These are phyloP conservation scores for Allantophomopsis cytisporea DNA, from an alignment of 2,329 filamentous ascomycete genomes.

Conservation along the genomic window DNA sequence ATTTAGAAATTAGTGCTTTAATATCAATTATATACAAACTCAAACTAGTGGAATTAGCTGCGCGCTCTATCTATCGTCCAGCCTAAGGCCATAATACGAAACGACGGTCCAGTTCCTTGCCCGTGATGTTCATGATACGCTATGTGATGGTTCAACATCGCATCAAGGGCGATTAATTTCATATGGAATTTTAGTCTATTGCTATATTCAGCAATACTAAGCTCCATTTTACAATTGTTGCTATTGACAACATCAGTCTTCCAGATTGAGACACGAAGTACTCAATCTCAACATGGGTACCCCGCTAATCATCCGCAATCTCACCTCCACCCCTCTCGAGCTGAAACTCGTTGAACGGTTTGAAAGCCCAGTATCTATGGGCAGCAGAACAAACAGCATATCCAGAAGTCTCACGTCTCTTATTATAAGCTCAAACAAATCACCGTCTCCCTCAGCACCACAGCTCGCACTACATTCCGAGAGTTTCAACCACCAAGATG, in stretches of 20 bases:
- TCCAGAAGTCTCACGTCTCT: slow-evolving; percentile 30
- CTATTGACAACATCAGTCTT: neutral
- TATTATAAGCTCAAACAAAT: slow-evolving; percentile 22
- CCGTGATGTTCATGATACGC: too few species aligned
- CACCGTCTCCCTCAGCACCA: slow-evolving; percentile 19
- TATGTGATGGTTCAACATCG: too few species aligned
- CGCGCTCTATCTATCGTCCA: too few species aligned
- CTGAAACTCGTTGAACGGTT: slow-evolving; percentile 66
- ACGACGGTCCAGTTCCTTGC: too few species aligned
- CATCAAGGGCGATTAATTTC: too few species aligned
- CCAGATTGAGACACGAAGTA: neutral
- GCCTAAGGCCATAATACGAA: too few species aligned
- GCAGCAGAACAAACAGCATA: slow-evolving; percentile 22
- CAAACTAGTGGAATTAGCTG: too few species aligned
- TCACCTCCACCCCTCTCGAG: slow-evolving; percentile 60
- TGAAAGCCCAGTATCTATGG: slow-evolving; percentile 27
- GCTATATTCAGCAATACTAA: too few species aligned
- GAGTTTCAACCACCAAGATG: slow-evolving; percentile 45
- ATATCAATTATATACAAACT: too few species aligned
- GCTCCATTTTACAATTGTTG: too few species aligned
- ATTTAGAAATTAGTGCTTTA: neutral
- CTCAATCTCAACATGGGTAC: slow-evolving; percentile 1
- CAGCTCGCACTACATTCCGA: slow-evolving; percentile 36
- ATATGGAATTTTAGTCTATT: too few species aligned
- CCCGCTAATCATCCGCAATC: slow-evolving; percentile 65